These are phyloP conservation scores for Excoecaria agallocha DNA, from an alignment of 345 rosid species.

Conservation along the genomic window DNA sequence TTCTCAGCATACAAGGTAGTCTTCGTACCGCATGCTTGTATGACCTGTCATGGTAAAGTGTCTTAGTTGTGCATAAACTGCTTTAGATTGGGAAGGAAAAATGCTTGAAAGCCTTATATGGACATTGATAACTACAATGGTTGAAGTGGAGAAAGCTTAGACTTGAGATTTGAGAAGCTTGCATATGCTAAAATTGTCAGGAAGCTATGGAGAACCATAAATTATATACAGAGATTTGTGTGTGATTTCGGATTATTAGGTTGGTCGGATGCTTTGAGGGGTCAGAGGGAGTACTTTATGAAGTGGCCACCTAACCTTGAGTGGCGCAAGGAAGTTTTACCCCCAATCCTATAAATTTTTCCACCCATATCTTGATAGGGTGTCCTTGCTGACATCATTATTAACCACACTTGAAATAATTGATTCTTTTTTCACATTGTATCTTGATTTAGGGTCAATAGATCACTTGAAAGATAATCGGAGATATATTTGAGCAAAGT, in stretches of 20 bases:
- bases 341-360: background rate
- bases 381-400: background rate
- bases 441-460: background rate
- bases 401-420: background rate
- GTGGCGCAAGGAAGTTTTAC: background rate
- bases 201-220: background rate
- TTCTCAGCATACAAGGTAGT: constrained; percentile 28
- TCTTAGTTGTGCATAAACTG: background rate
- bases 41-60: background rate
- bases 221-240: background rate
- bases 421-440: background rate
- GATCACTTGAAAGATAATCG: background rate
- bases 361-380: too few relatives aligned
- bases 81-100: background rate
- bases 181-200: background rate
- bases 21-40: constrained; percentile 6
- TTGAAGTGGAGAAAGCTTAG: background rate
- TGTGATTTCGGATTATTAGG: background rate
- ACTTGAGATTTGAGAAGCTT: background rate
- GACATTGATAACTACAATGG: background rate
- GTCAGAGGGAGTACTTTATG: background rate
- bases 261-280: background rate
- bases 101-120: background rate
- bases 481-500: background rate
- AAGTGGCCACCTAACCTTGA: too few relatives aligned